Evolutionary conservation across 2,329 filamentous ascomycete genomes (phyloP), one percentile per base, ranked within the genome.

Genomic region (Neopestalotiopsis sp.): DNA sequence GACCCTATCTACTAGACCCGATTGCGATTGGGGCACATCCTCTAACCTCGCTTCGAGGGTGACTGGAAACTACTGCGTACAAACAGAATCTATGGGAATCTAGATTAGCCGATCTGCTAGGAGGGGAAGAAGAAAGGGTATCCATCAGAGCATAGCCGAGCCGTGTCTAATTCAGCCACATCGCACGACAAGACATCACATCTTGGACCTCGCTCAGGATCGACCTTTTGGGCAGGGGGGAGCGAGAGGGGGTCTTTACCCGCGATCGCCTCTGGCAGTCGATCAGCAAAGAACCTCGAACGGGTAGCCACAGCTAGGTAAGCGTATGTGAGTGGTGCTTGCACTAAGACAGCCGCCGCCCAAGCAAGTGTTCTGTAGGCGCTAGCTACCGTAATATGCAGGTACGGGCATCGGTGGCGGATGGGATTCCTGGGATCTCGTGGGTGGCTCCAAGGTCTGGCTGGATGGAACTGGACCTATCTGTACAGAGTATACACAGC

Each of bases 81-180:
- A 52, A 20, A 52, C 17, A n/a, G 14, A 24, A 7, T 20, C 45
- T n/a, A n/a, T 20, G 9, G n/a, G 17, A 17, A 52, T 52, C 45
- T 52, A 52, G 17, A 52, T 52, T n/a, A 52, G 45, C 45, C 45
- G 45, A 52, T 52, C 45, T 52, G 45, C 9, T 52, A 52, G 45
- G 45, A 52, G 45, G 45, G 5, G 45, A 52, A 17, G 13, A 49
- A 14, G 45, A 17, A 52, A 52, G n/a, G 17, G 30, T 34, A 10
- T 28, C 57, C 12, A 59, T 24, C 24, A 17, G 24, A 14, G 13
- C 57, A 59, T 52, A 59, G 10, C 12, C 57, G 30, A 59, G 30
- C 57, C 30, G 34, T 64, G 61, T 45, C 61, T 20, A 28, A 20
- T 64, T 49, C 61, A 64, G 61, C 61, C 61, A 64, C 61, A 45